Conservation (phyloP, 2,329 filamentous ascomycete species). For the Neodidymelliopsis sp. region DNA sequence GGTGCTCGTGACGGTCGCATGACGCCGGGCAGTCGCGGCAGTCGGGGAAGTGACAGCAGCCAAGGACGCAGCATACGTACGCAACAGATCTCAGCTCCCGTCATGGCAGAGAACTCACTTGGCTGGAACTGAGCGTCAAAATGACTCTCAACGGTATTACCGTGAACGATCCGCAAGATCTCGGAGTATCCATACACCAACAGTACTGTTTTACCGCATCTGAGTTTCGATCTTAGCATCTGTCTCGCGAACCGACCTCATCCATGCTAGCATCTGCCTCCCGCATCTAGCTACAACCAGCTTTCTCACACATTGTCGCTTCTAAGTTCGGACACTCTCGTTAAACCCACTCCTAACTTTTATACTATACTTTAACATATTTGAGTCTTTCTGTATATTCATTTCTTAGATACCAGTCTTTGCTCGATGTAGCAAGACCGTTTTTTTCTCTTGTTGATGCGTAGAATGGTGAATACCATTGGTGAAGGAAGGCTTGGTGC, state of each 20-base stretch:
- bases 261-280: conserved; percentile 28
- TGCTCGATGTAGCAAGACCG: conserved; percentile 42
- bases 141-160: not conserved
- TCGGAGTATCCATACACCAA: not conserved
- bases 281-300: conserved; percentile 20
- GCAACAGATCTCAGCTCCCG: conserved; percentile 83
- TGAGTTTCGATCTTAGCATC: conserved; percentile 16
- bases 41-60: conserved; percentile 62
- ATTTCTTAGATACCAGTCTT: conserved; percentile 54
- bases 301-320: conserved; percentile 24
- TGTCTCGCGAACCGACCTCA: conserved; percentile 19
- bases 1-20: conserved; percentile 51
- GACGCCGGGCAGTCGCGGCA: conserved; percentile 53
- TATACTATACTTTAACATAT: conserved; percentile 43
- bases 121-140: conserved; percentile 79
- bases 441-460: conserved; percentile 41
- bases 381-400: conserved; percentile 39
- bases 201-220: conserved; percentile 12
- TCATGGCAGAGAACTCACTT: conserved; percentile 92
- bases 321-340: conserved; percentile 46
- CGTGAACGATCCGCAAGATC: conserved; percentile 36
- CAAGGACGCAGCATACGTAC: conserved; percentile 69
- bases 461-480: conserved; percentile 21
- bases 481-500: conserved; percentile 25
- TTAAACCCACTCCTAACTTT: conserved; percentile 39